phyloP scores from a whole-genome alignment of 768 basidiomycete species.

The Boletus rubescentipes region DNA sequence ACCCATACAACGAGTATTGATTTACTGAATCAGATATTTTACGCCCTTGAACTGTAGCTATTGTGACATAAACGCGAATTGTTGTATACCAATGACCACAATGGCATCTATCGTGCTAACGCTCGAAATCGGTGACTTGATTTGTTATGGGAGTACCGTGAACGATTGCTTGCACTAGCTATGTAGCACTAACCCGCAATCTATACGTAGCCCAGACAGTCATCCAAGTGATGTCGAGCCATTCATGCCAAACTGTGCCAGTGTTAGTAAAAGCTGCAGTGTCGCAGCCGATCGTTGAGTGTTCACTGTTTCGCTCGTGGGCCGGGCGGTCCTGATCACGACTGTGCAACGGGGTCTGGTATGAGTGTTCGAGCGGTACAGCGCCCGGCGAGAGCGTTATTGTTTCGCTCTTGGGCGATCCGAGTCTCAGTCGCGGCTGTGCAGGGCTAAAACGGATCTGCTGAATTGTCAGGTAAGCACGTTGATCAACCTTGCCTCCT shows the following conservation, averaged over 20 bases:
- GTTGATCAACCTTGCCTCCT: constrained; percentile 7
- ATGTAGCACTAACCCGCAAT: neutral
- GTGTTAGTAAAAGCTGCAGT: too few species aligned
- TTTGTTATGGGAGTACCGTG: too few species aligned
- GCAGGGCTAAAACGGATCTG: neutral
- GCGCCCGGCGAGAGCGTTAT: neutral
- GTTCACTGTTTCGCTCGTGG: too few species aligned
- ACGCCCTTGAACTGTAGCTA: neutral
- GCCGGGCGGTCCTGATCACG: too few species aligned
- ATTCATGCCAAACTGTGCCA: too few species aligned
- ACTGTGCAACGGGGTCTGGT: neutral
- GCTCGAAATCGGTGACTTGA: neutral
- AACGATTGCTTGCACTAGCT: too few species aligned
- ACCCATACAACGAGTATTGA: neutral
- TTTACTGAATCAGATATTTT: neutral
- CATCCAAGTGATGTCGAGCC: neutral
- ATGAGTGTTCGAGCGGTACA: neutral
- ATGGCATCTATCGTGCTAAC: too few species aligned
- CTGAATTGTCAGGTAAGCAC: neutral
- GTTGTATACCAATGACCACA: constrained; percentile 6
- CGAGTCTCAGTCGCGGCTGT: neutral
- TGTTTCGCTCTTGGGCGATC: neutral
- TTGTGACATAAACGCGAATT: neutral
- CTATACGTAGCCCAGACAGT: neutral
- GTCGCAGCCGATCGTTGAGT: too few species aligned